Evolutionary conservation across 2,329 filamentous ascomycete species (phyloP).

Genomic region (Beauveria brongniartii): DNA sequence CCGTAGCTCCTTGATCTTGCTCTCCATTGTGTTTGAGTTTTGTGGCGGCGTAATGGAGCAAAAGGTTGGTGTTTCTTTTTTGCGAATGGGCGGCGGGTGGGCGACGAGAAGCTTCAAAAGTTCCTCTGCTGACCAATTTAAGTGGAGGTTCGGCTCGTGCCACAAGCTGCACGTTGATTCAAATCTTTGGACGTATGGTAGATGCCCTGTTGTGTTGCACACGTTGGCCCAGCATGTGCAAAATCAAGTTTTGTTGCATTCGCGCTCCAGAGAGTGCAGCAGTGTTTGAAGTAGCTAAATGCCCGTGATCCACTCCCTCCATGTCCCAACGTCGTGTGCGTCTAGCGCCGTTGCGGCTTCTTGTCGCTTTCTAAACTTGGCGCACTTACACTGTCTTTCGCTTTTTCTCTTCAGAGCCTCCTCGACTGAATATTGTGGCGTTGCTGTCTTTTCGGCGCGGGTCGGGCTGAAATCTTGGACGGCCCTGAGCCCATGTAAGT

Average conservation of each 20-base stretch:
- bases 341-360: too few relatives aligned
- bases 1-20: slow-evolving; percentile 32
- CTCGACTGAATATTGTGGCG: too few relatives aligned
- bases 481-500: too few relatives aligned
- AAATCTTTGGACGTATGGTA: background rate
- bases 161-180: background rate
- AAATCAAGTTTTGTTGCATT: background rate
- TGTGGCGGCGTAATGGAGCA: background rate
- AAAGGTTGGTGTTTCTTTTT: background rate
- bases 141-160: slow-evolving; percentile 1
- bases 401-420: too few relatives aligned
- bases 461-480: too few relatives aligned
- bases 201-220: background rate
- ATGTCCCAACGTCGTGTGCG: too few relatives aligned
- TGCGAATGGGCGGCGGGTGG: background rate
- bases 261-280: background rate
- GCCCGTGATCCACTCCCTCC: too few relatives aligned
- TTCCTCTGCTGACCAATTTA: slow-evolving; percentile 2
- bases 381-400: too few relatives aligned
- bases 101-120: background rate
- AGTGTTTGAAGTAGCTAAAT: too few relatives aligned
- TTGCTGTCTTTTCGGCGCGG: too few relatives aligned
- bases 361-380: too few relatives aligned
- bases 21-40: background rate
- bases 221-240: background rate